Conservation (phyloP, 2,329 filamentous ascomycete genomes). For the Lachnellula subtilissima region DNA sequence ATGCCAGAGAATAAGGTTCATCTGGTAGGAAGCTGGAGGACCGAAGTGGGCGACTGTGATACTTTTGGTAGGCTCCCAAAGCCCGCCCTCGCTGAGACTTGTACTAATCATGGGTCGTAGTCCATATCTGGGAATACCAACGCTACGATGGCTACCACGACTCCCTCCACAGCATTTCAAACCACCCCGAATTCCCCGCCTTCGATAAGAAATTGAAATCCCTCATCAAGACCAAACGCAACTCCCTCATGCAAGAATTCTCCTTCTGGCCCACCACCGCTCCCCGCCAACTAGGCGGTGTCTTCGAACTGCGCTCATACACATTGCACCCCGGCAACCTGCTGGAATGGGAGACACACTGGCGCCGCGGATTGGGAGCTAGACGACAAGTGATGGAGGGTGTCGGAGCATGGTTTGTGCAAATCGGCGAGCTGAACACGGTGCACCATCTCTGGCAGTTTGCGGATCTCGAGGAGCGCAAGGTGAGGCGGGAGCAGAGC, state of each 20-base stretch:
- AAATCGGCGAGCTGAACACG: constrained; percentile 95
- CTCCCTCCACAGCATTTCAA: constrained; percentile 78
- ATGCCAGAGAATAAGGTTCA: constrained; percentile 89
- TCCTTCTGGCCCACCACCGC: constrained; percentile 98
- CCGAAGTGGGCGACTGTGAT: constrained; percentile 94
- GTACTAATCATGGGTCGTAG: constrained; percentile 43
- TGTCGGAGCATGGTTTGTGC: constrained; percentile 96
- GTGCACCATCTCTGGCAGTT: constrained; percentile 99
- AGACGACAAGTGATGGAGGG: constrained; percentile 97
- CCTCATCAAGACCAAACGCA: constrained; percentile 79
- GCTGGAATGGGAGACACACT: constrained; percentile 98
- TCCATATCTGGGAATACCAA: constrained; percentile 99
- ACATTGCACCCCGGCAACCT: constrained; percentile 93
- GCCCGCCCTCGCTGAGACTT: too few species aligned
- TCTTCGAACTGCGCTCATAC: constrained; percentile 96
- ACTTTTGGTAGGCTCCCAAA: constrained; percentile 69
- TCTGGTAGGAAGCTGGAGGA: constrained; percentile 95
- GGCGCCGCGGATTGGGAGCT: constrained; percentile 86
- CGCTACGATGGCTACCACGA: constrained; percentile 94
- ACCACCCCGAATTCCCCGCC: constrained; percentile 74
- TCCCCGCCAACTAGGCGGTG: constrained; percentile 80
- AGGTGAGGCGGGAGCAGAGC: constrained; percentile 84
- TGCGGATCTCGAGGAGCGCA: constrained; percentile 90
- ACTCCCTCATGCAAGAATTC: constrained; percentile 98
- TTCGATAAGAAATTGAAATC: constrained; percentile 82